These are phyloP conservation scores for Neurospora sp. DNA, from an alignment of 495 filamentous ascomycete genomes.

Conservation along the genomic window DNA sequence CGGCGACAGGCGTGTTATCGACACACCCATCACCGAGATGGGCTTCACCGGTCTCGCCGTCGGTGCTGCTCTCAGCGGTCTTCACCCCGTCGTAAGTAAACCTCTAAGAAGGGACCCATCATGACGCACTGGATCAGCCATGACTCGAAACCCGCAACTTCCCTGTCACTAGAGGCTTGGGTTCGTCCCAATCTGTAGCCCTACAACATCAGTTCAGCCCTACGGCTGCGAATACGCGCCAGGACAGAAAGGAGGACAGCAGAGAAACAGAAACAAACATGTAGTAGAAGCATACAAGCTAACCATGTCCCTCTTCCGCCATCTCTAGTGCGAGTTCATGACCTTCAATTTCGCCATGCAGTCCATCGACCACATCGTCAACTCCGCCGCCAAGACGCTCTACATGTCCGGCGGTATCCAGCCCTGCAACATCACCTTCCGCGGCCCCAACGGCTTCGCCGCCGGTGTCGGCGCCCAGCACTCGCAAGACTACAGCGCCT, in stretches of 20 bases:
- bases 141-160: not conserved
- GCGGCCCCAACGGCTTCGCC: slow-evolving; percentile 96
- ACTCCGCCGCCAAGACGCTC: slow-evolving; percentile 97
- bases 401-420: slow-evolving; percentile 99
- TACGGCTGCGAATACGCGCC: not conserved
- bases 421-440: slow-evolving; percentile 98
- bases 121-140: not conserved
- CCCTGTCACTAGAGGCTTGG: not conserved
- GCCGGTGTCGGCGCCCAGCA: slow-evolving; percentile 94
- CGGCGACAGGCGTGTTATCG: slow-evolving; percentile 93
- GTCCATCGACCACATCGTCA: slow-evolving; percentile 98
- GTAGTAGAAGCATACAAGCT: not conserved
- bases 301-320: not conserved
- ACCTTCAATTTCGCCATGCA: slow-evolving; percentile 99
- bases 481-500: slow-evolving; percentile 95
- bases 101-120: not conserved
- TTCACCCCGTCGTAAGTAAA: slow-evolving; percentile 79
- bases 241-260: not conserved
- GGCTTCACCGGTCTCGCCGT: slow-evolving; percentile 90
- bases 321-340: slow-evolving; percentile 89
- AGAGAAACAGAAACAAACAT: not conserved
- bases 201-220: not conserved
- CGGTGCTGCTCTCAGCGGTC: slow-evolving; percentile 84
- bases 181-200: not conserved
- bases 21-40: slow-evolving; percentile 95